These are phyloP conservation scores for Phytopythium cucurbitacearum DNA, from an alignment of 352 stramenopile species.

Conservation along the genomic window DNA sequence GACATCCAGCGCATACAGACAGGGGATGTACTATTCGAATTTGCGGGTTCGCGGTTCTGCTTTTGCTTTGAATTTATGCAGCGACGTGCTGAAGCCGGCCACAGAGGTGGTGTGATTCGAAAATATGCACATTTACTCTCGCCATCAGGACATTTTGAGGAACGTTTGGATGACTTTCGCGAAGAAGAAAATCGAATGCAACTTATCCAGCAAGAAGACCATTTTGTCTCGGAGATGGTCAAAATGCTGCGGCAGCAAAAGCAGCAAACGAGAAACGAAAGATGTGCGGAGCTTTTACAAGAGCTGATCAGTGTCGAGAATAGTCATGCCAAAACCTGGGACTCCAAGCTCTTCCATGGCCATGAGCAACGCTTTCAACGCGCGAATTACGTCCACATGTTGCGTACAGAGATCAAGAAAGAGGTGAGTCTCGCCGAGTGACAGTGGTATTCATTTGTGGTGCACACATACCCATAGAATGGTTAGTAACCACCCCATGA, in stretches of 20 bases:
- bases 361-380: conserved; percentile 65
- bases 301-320: conserved; percentile 63
- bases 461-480: no score
- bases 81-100: neutral
- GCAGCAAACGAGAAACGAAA: conserved; percentile 51
- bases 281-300: conserved; percentile 47
- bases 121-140: conserved; percentile 11
- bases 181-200: conserved; percentile 47
- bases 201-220: conserved; percentile 50
- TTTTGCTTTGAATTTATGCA: conserved; percentile 54
- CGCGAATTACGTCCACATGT: conserved; percentile 49
- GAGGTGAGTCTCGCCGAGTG: conserved; percentile 27
- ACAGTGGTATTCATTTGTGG: neutral
- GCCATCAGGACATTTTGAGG: conserved; percentile 26
- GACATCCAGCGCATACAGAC: conserved; percentile 17
- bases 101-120: no score
- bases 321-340: conserved; percentile 52
- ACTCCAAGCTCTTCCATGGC: conserved; percentile 65
- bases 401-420: conserved; percentile 68
- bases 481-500: no score
- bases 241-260: conserved; percentile 70
- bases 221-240: conserved; percentile 68
- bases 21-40: conserved; percentile 46
- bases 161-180: conserved; percentile 57
- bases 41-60: conserved; percentile 47